A percentile compares a stretch with the other conserved stretches of the same genome.
Evolutionary conservation across 164 flowering plant genomes (phyloP).

Genomic region (Berberis vulgaris): DNA sequence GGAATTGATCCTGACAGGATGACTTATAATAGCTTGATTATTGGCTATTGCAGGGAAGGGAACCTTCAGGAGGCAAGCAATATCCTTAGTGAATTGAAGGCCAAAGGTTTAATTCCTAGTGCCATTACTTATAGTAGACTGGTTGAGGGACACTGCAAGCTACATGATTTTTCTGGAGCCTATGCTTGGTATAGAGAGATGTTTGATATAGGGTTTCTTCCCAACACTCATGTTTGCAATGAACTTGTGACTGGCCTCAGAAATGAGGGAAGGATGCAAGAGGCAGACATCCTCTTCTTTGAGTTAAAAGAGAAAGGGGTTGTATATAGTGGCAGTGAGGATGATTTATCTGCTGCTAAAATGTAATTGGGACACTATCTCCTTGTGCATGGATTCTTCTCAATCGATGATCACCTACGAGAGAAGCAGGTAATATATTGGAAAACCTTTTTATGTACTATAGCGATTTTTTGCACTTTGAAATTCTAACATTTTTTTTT

Average conservation of each 20-base stretch:
- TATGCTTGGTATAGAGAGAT: conserved; percentile 5
- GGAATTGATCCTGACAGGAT: conserved; percentile 1
- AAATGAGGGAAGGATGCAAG: not conserved
- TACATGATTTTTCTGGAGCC: conserved; percentile 4
- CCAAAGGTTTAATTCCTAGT: not conserved
- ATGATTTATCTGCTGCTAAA: not conserved
- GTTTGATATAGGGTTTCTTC: conserved; percentile 1
- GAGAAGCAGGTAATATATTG: no score
- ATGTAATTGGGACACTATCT: no score
- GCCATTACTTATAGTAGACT: not conserved
- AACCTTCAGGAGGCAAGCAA: not conserved
- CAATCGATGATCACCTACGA: no score
- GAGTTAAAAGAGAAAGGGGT: not conserved
- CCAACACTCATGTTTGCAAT: not conserved
- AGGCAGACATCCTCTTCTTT: not conserved
- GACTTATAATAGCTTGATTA: conserved; percentile 7
- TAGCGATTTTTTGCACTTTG: no score
- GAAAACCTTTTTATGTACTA: no score
- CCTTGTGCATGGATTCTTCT: no score
- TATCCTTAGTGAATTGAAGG: not conserved
- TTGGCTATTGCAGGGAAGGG: conserved; percentile 2
- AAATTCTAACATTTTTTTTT: no score
- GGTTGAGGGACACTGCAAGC: conserved; percentile 1
- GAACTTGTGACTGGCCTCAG: conserved; percentile 1
- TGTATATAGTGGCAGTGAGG: not conserved